phyloP scores from a whole-genome alignment of 352 stramenopile genomes.

The Globisporangium spiculum region DNA sequence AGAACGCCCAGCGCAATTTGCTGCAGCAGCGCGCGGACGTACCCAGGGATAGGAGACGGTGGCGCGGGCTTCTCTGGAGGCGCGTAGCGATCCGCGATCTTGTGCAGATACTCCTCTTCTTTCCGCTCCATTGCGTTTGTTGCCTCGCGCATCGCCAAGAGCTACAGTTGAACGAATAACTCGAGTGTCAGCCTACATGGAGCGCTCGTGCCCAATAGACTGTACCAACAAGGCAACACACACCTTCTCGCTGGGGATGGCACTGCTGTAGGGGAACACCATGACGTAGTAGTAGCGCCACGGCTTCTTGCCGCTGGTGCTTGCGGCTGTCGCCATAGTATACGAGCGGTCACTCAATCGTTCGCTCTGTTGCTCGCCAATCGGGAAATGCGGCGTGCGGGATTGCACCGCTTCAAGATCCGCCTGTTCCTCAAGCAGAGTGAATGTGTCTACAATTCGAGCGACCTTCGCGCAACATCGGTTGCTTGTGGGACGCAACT shows the following conservation, averaged over 20 bases:
- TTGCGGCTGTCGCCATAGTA: constrained; percentile 5
- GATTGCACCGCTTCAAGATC: constrained; percentile 37
- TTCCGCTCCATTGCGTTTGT: constrained; percentile 39
- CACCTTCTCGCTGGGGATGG: constrained; percentile 44
- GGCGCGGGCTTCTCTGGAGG: constrained; percentile 16
- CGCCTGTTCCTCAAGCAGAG: constrained; percentile 7
- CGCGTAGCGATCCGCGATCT: constrained; percentile 33
- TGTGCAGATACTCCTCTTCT: constrained; percentile 51
- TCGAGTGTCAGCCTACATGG: background rate
- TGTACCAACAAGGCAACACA: background rate
- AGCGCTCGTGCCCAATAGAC: background rate
- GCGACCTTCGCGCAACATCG: constrained; percentile 30
- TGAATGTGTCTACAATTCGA: constrained; percentile 4
- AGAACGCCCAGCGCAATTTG: constrained; percentile 24
- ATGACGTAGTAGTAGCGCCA: constrained; percentile 75
- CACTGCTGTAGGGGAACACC: constrained; percentile 38
- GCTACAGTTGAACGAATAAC: constrained; percentile 22
- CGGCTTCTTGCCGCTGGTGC: constrained; percentile 35
- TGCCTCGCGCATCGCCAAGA: constrained; percentile 44
- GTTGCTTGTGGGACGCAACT: background rate
- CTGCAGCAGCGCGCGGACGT: constrained; percentile 22
- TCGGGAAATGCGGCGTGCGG: background rate
- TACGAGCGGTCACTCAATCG: constrained; percentile 11
- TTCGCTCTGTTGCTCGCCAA: constrained; percentile 8
- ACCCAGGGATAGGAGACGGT: constrained; percentile 19